Conservation (phyloP, 331 rosid species). For the Spiraea crenata region DNA sequence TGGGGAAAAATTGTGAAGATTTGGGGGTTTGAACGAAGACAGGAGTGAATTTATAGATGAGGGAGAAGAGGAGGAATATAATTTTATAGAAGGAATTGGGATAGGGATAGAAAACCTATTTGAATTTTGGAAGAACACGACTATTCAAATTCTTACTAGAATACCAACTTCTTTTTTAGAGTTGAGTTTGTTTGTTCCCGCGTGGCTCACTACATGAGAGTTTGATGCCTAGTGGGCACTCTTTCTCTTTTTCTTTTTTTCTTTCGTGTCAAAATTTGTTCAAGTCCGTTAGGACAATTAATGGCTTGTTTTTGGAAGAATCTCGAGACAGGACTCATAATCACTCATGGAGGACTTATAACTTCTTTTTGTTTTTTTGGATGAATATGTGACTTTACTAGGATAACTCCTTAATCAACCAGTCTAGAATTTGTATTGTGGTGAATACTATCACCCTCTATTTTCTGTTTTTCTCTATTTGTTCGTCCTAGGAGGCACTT, state of each 20-base stretch:
- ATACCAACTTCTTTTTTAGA: not conserved
- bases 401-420: too few relatives aligned
- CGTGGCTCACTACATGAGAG: slow-evolving; percentile 5
- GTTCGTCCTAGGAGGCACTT: too few relatives aligned
- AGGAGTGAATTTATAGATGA: not conserved
- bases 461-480: too few relatives aligned
- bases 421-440: too few relatives aligned
- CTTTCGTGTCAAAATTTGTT: not conserved
- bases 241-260: not conserved
- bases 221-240: slow-evolving; percentile 12
- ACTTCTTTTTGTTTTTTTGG: too few relatives aligned
- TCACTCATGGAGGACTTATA: too few relatives aligned
- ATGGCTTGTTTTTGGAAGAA: too few relatives aligned
- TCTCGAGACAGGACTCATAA: too few relatives aligned
- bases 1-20: not conserved
- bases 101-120: slow-evolving; percentile 1
- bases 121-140: slow-evolving; percentile 9
- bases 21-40: slow-evolving; percentile 8
- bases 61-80: not conserved
- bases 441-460: too few relatives aligned
- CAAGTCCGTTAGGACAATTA: not conserved
- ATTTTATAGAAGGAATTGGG: not conserved
- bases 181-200: not conserved
- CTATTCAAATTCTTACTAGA: slow-evolving; percentile 23
- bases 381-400: too few relatives aligned